Percentiles rank a stretch among this genome's conserved stretches.
These are phyloP conservation scores for Juncus inflexus DNA, from an alignment of 176 grass and related monocot genomes.

Conservation along the genomic window DNA sequence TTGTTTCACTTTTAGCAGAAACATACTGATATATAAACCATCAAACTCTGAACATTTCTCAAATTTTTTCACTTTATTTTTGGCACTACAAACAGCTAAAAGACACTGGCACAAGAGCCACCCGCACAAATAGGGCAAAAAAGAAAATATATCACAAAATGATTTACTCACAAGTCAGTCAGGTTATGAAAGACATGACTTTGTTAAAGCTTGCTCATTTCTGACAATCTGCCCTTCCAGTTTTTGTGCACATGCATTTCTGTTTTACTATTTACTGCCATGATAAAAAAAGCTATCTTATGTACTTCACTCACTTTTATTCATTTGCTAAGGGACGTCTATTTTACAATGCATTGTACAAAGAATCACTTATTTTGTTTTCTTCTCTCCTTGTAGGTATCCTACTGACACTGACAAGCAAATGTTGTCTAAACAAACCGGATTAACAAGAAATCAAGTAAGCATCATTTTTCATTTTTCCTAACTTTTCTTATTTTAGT, in stretches of 20 bases:
- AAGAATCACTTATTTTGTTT: not conserved
- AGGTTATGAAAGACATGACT: constrained; percentile 28
- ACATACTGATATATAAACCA: too few relatives aligned
- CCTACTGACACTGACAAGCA: constrained; percentile 88
- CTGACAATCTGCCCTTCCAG: constrained; percentile 10
- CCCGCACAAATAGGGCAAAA: constrained; percentile 23
- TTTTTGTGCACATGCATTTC: constrained; percentile 21
- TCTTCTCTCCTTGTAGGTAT: constrained; percentile 46
- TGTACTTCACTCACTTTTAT: constrained; percentile 19
- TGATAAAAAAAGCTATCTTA: constrained; percentile 6
- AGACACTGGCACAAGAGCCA: constrained; percentile 26
- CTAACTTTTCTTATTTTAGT: not conserved
- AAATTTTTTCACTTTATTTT: not conserved
- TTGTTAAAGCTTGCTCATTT: constrained; percentile 28
- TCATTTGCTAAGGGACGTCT: constrained; percentile 11
- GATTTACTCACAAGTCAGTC: constrained; percentile 31
- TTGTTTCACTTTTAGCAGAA: too few relatives aligned
- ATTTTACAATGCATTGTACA: not conserved
- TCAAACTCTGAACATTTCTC: too few relatives aligned
- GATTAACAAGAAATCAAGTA: constrained; percentile 59
- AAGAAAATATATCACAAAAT: constrained; percentile 11
- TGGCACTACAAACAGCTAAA: constrained; percentile 22
- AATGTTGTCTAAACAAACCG: constrained; percentile 82
- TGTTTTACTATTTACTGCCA: constrained; percentile 23
- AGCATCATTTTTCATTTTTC: not conserved